Base-by-base conservation (phyloP, 148 eudicot genomes). In the Rhododendron molle region DNA sequence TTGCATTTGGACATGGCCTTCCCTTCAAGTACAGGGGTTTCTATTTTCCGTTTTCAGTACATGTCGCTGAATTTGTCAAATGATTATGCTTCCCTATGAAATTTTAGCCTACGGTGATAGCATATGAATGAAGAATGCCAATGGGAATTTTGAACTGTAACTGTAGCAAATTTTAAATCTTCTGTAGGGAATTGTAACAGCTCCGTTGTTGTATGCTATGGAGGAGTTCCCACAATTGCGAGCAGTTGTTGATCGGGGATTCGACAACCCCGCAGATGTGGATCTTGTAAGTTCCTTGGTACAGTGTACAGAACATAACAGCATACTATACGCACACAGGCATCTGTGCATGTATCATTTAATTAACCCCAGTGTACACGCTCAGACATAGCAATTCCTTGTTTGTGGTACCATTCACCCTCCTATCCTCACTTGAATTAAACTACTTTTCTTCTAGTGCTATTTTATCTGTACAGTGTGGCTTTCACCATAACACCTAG, bases 151-250 rank as follows among this genome's bases (percentile, higher is more conserved):
- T 0, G 6, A 18, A 56, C 38, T 46, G 16, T 32, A 47, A n/a
- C 18, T 44, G 16, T 26, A 65, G 13, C 76, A 49, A 83, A 18
- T 71, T 83, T 47, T 54, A 76, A 36, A 86, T 78, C 78, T 79
- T 81, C 81, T 85, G 78, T 60, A 95, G 98, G 98, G 99, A 76
- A 95, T 96, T 60, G 89, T 96, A 23, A 96, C 99, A 16, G 98
- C 99, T 78, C 98, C 99, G 47, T 88, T 95, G 76, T 88, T 96
- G 84, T 96, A 91, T 89, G 99, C 99, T 21, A 95, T 95, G 78
- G 99, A 96, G 88, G 99, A 96, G 89, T 96, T 89, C 80, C 99
- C 99, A 81, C 94, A 95, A 77, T 87, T 96, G 86, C 88, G 92
- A 72, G 86, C 89, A 86, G 90, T 96, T 76, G 92, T 96, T 32